A percentile compares a stretch with the other conserved stretches of the same genome.
Conservation (phyloP, 306 rosid genomes). For the Arachis hypogaea region DNA sequence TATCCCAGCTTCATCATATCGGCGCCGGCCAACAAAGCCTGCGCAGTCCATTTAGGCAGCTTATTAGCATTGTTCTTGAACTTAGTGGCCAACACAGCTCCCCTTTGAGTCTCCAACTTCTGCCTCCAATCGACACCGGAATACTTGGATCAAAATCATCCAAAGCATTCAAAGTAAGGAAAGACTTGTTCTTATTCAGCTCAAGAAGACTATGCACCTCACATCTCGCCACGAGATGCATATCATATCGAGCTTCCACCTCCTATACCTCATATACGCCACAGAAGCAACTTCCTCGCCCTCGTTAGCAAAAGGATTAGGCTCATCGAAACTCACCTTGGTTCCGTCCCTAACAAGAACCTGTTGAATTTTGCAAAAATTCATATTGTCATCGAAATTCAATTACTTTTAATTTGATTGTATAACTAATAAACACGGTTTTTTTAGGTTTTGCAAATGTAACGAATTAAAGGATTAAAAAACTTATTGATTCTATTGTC, state of each 20-base stretch:
- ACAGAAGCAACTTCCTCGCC: constrained; percentile 94
- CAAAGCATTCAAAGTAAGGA: constrained; percentile 84
- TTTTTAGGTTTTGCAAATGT: too few relatives aligned
- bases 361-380: constrained; percentile 46
- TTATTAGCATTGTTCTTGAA: constrained; percentile 94
- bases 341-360: constrained; percentile 77
- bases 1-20: constrained; percentile 96
- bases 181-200: constrained; percentile 79
- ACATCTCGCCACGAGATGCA: constrained; percentile 86
- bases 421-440: too few relatives aligned
- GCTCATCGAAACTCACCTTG: constrained; percentile 82
- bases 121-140: constrained; percentile 95
- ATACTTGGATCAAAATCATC: constrained; percentile 89
- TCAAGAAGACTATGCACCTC: constrained; percentile 96
- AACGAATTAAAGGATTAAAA: too few relatives aligned
- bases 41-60: constrained; percentile 95
- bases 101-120: constrained; percentile 96
- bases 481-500: too few relatives aligned
- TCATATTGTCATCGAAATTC: too few relatives aligned
- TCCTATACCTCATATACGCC: constrained; percentile 69
- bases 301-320: constrained; percentile 90
- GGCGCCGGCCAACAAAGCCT: constrained; percentile 78
- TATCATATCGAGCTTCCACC: constrained; percentile 91
- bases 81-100: constrained; percentile 97
- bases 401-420: too few relatives aligned